Evolutionary conservation across 2,329 filamentous ascomycete species (phyloP).

Genomic region (Didymella keratinophila): DNA sequence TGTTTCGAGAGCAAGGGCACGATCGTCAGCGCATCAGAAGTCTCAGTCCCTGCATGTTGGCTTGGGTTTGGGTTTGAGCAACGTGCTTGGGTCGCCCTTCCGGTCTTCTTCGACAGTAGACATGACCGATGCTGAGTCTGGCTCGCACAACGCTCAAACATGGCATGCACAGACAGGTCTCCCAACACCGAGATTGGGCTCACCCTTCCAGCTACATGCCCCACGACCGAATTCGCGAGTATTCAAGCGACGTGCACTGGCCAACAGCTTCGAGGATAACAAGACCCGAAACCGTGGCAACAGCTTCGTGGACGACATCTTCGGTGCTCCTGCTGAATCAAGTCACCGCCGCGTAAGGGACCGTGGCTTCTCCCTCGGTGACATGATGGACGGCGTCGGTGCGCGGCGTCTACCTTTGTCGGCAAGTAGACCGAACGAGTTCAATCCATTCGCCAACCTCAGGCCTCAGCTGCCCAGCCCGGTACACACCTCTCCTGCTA

Average conservation of each 20-base stretch:
- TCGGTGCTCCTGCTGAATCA: constrained; percentile 57
- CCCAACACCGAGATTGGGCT: constrained; percentile 50
- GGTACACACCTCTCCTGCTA: constrained; percentile 27
- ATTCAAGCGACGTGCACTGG: constrained; percentile 66
- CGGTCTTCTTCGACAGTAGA: constrained; percentile 38
- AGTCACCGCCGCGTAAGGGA: constrained; percentile 66
- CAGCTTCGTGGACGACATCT: constrained; percentile 55
- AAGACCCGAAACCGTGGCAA: constrained; percentile 47
- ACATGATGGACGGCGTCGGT: constrained; percentile 60
- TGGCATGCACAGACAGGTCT: constrained; percentile 42
- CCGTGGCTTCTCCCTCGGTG: constrained; percentile 68
- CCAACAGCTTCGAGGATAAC: constrained; percentile 61
- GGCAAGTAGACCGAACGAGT: constrained; percentile 58
- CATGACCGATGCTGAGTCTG: constrained; percentile 25
- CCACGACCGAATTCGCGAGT: constrained; percentile 60
- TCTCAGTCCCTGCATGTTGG: constrained; percentile 59
- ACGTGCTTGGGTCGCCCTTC: constrained; percentile 56
- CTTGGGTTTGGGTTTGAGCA: constrained; percentile 53
- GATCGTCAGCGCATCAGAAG: constrained; percentile 61
- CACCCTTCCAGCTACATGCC: constrained; percentile 64
- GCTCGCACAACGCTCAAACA: constrained; percentile 42
- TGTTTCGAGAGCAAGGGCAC: constrained; percentile 54
- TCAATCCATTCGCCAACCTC: constrained; percentile 41
- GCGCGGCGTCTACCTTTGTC: constrained; percentile 61
- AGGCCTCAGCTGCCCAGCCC: constrained; percentile 39